Evolutionary conservation across 768 basidiomycete species (phyloP), one percentile per base, ranked within the genome.

Genomic region (Lentinula edodes): DNA sequence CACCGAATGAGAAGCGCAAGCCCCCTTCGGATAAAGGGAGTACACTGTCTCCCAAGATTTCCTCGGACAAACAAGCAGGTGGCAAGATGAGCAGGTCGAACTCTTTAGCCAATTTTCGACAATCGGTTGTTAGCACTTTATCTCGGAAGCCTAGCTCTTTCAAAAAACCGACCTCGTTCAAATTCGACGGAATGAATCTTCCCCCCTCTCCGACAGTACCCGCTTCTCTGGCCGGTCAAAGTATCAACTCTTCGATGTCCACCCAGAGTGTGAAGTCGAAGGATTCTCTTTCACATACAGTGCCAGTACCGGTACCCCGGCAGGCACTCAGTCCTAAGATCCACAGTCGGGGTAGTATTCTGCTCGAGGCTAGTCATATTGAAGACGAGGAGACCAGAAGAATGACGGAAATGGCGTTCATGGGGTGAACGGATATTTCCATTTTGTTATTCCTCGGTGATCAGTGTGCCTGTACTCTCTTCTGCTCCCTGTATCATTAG

Each of bases 351-450:
- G 86, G 80, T 51, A 84, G 77, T 60, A 89, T 91, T 57, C 54
- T 84, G 62, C 55, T 76, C 38, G 78, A 85, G 73, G 73, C 82
- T 58, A 77, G 67, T 52, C 73, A 71, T 43, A 89, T 91, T 43
- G 75, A 82, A 68, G 88, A 91, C 63, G 86, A 83, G 10, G 89
- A 91, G 76, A 80, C 78, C 64, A 75, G 88, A 71, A 74, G 87
- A 70, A 74, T 90, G 77, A 84, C 85, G 48, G 89, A 91, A 75
- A 69, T 89, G 67, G 88, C 88, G 58, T 91, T 90, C 68, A 72
- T 88, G 68, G 73, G 70, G 60, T 78, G 43, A 23, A 20, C 41
- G 8, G 9, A 13, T 16, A 13, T n/a, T n/a, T 34, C n/a, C 7
- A 35, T 32, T 9, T n/a, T 18, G 16, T 53, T 15, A 38, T 41